Conservation (phyloP, 2,329 filamentous ascomycete species). For the Aspergillus sp. region DNA sequence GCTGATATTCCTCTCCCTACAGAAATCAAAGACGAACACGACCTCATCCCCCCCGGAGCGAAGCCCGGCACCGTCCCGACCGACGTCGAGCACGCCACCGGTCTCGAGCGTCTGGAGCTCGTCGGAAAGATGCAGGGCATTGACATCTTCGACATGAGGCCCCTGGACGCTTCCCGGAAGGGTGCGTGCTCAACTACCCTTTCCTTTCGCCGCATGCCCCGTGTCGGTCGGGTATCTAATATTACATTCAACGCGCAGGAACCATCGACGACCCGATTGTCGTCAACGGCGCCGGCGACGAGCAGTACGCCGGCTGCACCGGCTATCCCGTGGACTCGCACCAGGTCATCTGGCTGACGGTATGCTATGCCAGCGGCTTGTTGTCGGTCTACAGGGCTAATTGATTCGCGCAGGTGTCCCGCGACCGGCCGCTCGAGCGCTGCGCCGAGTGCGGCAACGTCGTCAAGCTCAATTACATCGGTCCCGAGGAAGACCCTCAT, state of each 20-base stretch:
- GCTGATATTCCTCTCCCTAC: slow-evolving; percentile 14
- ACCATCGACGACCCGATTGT: slow-evolving; percentile 83
- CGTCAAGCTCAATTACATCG: slow-evolving; percentile 97
- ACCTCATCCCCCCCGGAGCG: slow-evolving; percentile 78
- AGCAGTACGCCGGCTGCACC: slow-evolving; percentile 96
- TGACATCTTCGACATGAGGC: slow-evolving; percentile 97
- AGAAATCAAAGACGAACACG: slow-evolving; percentile 78
- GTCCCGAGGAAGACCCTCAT: slow-evolving; percentile 63
- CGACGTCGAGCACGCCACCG: slow-evolving; percentile 90
- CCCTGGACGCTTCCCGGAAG: slow-evolving; percentile 79
- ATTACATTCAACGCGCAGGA: no score
- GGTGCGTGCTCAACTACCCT: slow-evolving; percentile 56
- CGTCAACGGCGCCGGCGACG: slow-evolving; percentile 84
- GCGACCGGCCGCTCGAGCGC: slow-evolving; percentile 83
- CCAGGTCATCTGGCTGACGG: slow-evolving; percentile 79
- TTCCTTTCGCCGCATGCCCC: slow-evolving; percentile 1
- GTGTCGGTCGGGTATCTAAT: no score
- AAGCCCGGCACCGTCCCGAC: slow-evolving; percentile 74
- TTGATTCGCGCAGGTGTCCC: slow-evolving; percentile 54
- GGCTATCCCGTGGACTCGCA: slow-evolving; percentile 89
- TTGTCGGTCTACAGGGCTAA: neutral
- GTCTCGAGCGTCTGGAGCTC: slow-evolving; percentile 97
- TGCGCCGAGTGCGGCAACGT: slow-evolving; percentile 95
- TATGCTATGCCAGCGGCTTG: slow-evolving; percentile 38
- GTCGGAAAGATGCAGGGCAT: slow-evolving; percentile 98